A percentile compares a stretch with the other conserved stretches of the same genome.
phyloP scores from a whole-genome alignment of 148 eudicot species.

The Euryodendron excelsum region DNA sequence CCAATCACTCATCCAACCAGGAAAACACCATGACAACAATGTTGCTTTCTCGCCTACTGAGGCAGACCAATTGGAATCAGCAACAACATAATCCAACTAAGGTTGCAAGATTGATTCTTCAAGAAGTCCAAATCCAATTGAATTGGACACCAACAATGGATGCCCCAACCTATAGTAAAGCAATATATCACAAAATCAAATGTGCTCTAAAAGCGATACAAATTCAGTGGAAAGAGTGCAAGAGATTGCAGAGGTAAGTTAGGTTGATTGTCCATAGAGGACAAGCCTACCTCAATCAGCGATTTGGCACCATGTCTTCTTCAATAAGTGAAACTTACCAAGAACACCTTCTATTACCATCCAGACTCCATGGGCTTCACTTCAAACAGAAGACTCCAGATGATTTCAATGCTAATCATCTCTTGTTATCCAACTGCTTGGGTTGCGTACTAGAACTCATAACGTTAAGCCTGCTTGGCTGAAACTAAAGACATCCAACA shows the following conservation, averaged over 20 bases:
- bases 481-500: not conserved
- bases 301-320: conserved; percentile 24
- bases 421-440: conserved; percentile 5
- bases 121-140: conserved; percentile 48
- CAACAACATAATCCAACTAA: conserved; percentile 62
- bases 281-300: conserved; percentile 53
- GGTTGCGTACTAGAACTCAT: not conserved
- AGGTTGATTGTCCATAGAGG: conserved; percentile 32
- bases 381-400: conserved; percentile 5
- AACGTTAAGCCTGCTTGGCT: not conserved
- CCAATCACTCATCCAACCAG: conserved; percentile 47
- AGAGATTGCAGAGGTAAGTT: conserved; percentile 24
- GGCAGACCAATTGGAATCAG: conserved; percentile 62
- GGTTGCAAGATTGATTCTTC: conserved; percentile 46
- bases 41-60: conserved; percentile 53
- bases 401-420: conserved; percentile 13
- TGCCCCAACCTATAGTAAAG: conserved; percentile 51
- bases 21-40: conserved; percentile 43
- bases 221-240: conserved; percentile 8
- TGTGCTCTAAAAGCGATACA: conserved; percentile 34
- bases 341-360: conserved; percentile 23
- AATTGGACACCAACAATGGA: conserved; percentile 39
- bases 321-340: conserved; percentile 32
- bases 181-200: conserved; percentile 56
- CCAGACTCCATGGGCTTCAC: no score